phyloP scores from a whole-genome alignment of 257 asterid genomes.

The Misopates orontium region DNA sequence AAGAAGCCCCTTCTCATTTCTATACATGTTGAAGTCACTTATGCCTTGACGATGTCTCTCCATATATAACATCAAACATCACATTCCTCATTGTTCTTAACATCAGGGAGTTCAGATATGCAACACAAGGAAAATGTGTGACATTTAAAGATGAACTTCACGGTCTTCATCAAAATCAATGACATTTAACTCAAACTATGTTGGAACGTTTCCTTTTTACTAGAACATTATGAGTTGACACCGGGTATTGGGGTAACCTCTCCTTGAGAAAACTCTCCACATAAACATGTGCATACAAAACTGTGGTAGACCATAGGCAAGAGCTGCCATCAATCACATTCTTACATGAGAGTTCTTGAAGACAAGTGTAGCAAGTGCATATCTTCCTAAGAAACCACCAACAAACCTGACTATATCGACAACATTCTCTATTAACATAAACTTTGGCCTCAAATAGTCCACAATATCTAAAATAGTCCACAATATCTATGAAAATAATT shows the following conservation, averaged over 20 bases:
- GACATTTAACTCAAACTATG: slow-evolving; percentile 66
- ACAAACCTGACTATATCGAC: slow-evolving; percentile 72
- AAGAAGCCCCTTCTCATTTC: slow-evolving; percentile 52
- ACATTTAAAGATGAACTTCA: slow-evolving; percentile 30
- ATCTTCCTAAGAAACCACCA: slow-evolving; percentile 65
- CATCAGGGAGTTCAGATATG: slow-evolving; percentile 79
- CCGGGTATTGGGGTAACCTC: slow-evolving; percentile 82
- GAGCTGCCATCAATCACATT: slow-evolving; percentile 85
- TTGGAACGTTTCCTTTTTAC: slow-evolving; percentile 55
- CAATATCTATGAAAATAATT: slow-evolving; percentile 65
- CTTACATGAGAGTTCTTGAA: slow-evolving; percentile 70
- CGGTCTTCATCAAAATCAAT: slow-evolving; percentile 53
- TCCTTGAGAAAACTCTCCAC: slow-evolving; percentile 75
- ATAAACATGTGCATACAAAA: slow-evolving; percentile 71
- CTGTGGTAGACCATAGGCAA: slow-evolving; percentile 85
- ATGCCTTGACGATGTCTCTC: slow-evolving; percentile 98
- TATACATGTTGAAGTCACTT: slow-evolving; percentile 76
- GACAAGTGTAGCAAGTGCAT: slow-evolving; percentile 70
- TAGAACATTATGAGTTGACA: slow-evolving; percentile 72
- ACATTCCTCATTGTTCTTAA: slow-evolving; percentile 55
- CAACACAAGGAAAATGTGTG: slow-evolving; percentile 65
- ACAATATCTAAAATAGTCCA: too few species aligned
- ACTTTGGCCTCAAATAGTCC: slow-evolving; percentile 52
- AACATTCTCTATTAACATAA: slow-evolving; percentile 82
- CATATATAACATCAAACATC: too few species aligned